A percentile compares a stretch with the other conserved stretches of the same genome.
These are phyloP conservation scores for Scheffersomyces stambukii DNA, from an alignment of 1,139 yeast species.

Conservation along the genomic window DNA sequence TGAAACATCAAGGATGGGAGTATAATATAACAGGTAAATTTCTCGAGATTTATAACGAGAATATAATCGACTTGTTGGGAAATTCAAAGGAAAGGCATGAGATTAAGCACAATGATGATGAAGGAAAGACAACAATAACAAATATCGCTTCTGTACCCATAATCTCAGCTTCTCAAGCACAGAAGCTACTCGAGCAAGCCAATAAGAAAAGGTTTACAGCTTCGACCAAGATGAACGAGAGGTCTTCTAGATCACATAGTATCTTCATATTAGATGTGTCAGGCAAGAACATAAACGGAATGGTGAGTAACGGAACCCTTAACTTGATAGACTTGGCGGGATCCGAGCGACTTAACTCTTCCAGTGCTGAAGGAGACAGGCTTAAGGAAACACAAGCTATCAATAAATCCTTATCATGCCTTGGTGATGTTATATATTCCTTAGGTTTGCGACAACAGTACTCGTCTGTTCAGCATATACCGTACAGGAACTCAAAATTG, in stretches of 20 bases:
- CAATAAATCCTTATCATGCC: conserved; percentile 80
- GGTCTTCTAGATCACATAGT: conserved; percentile 68
- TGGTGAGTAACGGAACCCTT: conserved; percentile 54
- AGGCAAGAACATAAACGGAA: conserved; percentile 56
- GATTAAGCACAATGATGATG: conserved; percentile 64
- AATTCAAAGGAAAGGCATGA: conserved; percentile 48
- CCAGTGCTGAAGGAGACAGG: conserved; percentile 78
- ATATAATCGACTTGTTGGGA: conserved; percentile 60
- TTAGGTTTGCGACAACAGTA: conserved; percentile 44
- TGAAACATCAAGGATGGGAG: conserved; percentile 60
- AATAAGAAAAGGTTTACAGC: conserved; percentile 70
- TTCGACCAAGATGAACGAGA: conserved; percentile 73
- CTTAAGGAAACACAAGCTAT: conserved; percentile 86
- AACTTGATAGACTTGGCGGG: conserved; percentile 86
- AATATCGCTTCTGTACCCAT: conserved; percentile 53
- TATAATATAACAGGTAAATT: conserved; percentile 71
- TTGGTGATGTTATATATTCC: conserved; percentile 88
- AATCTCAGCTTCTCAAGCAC: conserved; percentile 47
- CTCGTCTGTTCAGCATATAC: conserved; percentile 36
- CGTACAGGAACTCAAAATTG: conserved; percentile 56
- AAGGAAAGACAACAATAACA: conserved; percentile 53
- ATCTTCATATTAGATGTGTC: conserved; percentile 63
- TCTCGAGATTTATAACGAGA: conserved; percentile 86
- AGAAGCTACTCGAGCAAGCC: conserved; percentile 50
- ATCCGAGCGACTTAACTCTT: conserved; percentile 74